These are phyloP conservation scores for Penicillium paradoxum DNA, from an alignment of 495 filamentous ascomycete species.

Conservation along the genomic window DNA sequence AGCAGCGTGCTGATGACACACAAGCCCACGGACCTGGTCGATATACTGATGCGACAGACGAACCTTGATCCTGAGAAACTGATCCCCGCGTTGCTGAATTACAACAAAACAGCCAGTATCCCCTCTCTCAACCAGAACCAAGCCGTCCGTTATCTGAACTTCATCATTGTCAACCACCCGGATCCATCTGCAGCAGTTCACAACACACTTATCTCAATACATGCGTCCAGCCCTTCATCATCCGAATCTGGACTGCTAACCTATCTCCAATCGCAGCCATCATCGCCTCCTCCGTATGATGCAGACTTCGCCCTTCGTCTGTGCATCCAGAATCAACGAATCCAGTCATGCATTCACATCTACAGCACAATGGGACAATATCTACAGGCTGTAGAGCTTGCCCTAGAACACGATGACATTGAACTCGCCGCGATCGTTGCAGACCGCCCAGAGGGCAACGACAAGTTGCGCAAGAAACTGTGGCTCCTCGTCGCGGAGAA, in stretches of 20 bases:
- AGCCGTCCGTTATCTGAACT: slow-evolving; percentile 88
- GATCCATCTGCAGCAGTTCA: slow-evolving; percentile 87
- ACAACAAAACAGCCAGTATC: slow-evolving; percentile 63
- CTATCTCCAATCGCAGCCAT: slow-evolving; percentile 77
- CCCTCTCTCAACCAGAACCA: slow-evolving; percentile 65
- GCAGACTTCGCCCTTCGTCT: slow-evolving; percentile 95
- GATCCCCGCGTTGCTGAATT: slow-evolving; percentile 88
- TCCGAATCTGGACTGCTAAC: slow-evolving; percentile 80
- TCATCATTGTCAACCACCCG: slow-evolving; percentile 82
- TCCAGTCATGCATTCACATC: slow-evolving; percentile 91
- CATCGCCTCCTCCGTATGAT: slow-evolving; percentile 75
- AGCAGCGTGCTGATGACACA: slow-evolving; percentile 94
- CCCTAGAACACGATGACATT: slow-evolving; percentile 80
- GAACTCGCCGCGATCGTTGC: slow-evolving; percentile 85
- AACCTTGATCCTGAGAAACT: slow-evolving; percentile 83
- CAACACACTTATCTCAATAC: slow-evolving; percentile 94
- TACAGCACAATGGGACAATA: slow-evolving; percentile 95
- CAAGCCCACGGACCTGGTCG: slow-evolving; percentile 73
- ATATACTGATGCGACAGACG: slow-evolving; percentile 87
- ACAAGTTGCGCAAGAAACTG: slow-evolving; percentile 80
- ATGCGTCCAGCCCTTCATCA: slow-evolving; percentile 75
- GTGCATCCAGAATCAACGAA: slow-evolving; percentile 87
- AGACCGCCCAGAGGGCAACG: slow-evolving; percentile 74
- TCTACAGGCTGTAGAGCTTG: slow-evolving; percentile 84
- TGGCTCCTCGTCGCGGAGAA: slow-evolving; percentile 93